Percentiles rank a stretch among this genome's conserved stretches.
phyloP scores from a whole-genome alignment of 106 monocot species.

The Gastrodia elata region DNA sequence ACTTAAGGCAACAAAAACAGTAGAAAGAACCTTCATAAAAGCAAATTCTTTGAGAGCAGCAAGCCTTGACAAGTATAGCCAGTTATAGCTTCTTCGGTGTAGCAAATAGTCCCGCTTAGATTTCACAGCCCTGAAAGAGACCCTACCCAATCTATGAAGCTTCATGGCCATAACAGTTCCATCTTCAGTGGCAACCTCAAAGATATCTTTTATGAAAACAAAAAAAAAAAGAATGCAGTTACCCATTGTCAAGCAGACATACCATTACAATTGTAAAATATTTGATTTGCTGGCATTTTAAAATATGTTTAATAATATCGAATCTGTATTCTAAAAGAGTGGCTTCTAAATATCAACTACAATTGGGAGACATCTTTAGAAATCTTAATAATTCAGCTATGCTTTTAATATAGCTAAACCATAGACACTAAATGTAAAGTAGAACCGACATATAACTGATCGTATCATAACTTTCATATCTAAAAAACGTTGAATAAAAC shows the following conservation, averaged over 20 bases:
- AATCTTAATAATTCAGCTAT: no score
- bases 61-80: slow-evolving; percentile 95
- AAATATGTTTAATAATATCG: no score
- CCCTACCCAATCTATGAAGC: slow-evolving; percentile 87
- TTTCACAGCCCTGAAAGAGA: slow-evolving; percentile 93
- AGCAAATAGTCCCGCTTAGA: slow-evolving; percentile 86
- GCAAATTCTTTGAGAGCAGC: slow-evolving; percentile 95
- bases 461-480: no score
- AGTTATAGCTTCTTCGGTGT: slow-evolving; percentile 77
- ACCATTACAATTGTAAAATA: background rate
- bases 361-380: no score
- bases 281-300: no score
- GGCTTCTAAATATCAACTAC: no score
- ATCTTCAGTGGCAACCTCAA: slow-evolving; percentile 95
- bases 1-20: background rate
- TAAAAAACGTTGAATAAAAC: background rate
- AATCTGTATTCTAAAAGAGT: no score
- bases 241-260: no score
- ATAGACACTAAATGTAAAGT: no score
- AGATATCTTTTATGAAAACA: slow-evolving; percentile 57
- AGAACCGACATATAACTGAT: no score
- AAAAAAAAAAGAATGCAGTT: no score
- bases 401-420: no score
- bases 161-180: slow-evolving; percentile 91
- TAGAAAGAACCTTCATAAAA: slow-evolving; percentile 79